Conservation (phyloP, 2,329 filamentous ascomycete species). For the Ceratocystis huliohia region DNA sequence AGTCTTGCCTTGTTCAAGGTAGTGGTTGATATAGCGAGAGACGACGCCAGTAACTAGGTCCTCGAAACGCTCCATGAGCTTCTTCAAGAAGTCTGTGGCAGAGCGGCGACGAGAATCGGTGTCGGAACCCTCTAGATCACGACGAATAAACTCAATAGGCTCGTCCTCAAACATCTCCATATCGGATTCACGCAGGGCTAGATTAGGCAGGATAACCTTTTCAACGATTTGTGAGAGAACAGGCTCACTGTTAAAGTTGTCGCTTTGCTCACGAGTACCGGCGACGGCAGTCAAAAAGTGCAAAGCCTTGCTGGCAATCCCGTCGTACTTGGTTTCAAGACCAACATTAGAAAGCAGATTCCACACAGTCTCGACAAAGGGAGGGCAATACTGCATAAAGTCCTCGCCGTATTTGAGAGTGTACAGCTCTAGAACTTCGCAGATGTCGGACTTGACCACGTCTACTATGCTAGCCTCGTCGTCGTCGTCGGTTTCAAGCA, state of each 20-base stretch:
- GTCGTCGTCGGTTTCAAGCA: constrained; percentile 78
- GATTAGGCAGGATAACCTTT: constrained; percentile 89
- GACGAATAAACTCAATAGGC: constrained; percentile 93
- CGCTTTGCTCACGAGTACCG: constrained; percentile 61
- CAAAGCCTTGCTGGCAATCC: constrained; percentile 83
- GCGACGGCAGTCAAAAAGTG: constrained; percentile 90
- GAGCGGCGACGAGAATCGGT: constrained; percentile 84
- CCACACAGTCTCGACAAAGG: constrained; percentile 87
- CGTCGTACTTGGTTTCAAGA: constrained; percentile 82
- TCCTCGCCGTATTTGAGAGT: constrained; percentile 93
- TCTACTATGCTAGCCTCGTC: constrained; percentile 73
- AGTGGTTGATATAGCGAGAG: constrained; percentile 73
- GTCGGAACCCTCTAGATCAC: constrained; percentile 91
- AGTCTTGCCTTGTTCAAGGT: constrained; percentile 62
- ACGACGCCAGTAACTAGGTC: constrained; percentile 74
- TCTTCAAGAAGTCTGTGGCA: constrained; percentile 84
- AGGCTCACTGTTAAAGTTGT: constrained; percentile 70
- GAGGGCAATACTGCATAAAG: constrained; percentile 65
- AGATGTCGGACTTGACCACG: constrained; percentile 83
- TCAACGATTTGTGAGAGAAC: constrained; percentile 80
- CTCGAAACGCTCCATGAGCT: constrained; percentile 82
- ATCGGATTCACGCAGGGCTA: constrained; percentile 82
- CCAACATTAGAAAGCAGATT: constrained; percentile 77
- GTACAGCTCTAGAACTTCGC: constrained; percentile 78
- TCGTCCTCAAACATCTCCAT: constrained; percentile 96